These are phyloP conservation scores for Alternaria sp. DNA, from an alignment of 2,329 filamentous ascomycete species.

Conservation along the genomic window DNA sequence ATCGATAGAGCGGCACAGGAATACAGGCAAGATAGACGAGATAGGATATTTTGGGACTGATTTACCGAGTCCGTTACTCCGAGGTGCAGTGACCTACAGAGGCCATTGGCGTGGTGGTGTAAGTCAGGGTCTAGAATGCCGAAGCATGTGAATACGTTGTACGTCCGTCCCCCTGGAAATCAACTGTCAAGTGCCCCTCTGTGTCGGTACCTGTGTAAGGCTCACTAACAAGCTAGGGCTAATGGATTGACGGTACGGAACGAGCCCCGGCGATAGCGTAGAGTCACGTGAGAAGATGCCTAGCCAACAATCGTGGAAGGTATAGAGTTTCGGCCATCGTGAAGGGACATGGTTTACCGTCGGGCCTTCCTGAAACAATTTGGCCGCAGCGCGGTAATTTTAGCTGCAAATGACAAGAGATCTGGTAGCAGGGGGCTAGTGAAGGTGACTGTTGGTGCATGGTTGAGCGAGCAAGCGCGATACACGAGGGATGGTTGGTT, in stretches of 20 bases:
- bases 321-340: slow-evolving; percentile 15
- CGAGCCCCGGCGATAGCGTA: slow-evolving; percentile 3
- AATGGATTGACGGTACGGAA: slow-evolving; percentile 2
- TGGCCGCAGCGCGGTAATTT: neutral
- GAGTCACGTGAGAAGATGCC: no score
- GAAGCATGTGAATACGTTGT: neutral
- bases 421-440: slow-evolving; percentile 1
- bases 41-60: no score
- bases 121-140: neutral
- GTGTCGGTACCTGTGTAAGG: neutral
- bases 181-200: neutral
- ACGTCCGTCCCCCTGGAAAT: neutral
- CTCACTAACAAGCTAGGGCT: neutral
- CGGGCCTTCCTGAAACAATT: slow-evolving; percentile 4
- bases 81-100: no score
- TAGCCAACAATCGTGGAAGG: slow-evolving; percentile 4
- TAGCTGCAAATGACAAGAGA: slow-evolving; percentile 1
- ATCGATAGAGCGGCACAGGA: no score
- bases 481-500: slow-evolving; percentile 1
- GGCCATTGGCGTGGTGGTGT: neutral
- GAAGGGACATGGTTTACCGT: slow-evolving; percentile 9
- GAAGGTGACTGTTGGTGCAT: slow-evolving; percentile 5
- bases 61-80: no score
- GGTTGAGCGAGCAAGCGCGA: neutral
- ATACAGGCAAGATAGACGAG: no score